Evolutionary conservation across 1,284 basidiomycete species (phyloP), one percentile per base, ranked within the genome.

Genomic region (Apiotrichum domesticum): DNA sequence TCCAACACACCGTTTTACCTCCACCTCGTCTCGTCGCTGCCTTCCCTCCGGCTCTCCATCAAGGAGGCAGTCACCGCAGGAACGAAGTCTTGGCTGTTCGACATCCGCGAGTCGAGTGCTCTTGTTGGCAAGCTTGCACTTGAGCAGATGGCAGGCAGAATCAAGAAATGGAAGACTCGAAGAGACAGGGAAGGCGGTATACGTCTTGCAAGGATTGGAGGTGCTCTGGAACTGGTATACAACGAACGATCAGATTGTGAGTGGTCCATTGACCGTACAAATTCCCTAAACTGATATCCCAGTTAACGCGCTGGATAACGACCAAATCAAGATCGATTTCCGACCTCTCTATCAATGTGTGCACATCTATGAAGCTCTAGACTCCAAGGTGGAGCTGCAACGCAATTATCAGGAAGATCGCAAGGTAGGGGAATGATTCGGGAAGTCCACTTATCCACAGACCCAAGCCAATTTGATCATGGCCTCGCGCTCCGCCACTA

Each of bases 401-500:
- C 83, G 83, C 49, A 94, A 87, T 47, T 99, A 98, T 70, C 94
- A 98, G 76, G 90, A 90, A 41, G 96, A 98, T 73, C 84, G 96
- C 64, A 90, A 93, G 79, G 92, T 87, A 68, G 35, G 35, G 15
- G 34, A 46, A 35, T 6, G 3, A 29, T 3, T 29, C 29, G 29
- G 29, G 29, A 29, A 29, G 29, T 29, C 29, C 29, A 29, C 39
- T 51, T 4, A 34, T 40, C n/a, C 14, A 10, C 63, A 94, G 90
- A 91, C 91, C 0, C 96, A 99, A 87, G 95, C 96, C 4, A 89
- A 91, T 64, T 83, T 99, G 8, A 94, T 98, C 67, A 83, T 99
- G 15, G 91, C 92, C 4, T 79, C 80, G 33, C 74, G 77, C 3
- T 63, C 78, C 6, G 72, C 75, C 0, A 76, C 79, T 10, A 69